phyloP scores from a whole-genome alignment of 805 yeast genomes.

The Schizosaccharomyces octosporus region DNA sequence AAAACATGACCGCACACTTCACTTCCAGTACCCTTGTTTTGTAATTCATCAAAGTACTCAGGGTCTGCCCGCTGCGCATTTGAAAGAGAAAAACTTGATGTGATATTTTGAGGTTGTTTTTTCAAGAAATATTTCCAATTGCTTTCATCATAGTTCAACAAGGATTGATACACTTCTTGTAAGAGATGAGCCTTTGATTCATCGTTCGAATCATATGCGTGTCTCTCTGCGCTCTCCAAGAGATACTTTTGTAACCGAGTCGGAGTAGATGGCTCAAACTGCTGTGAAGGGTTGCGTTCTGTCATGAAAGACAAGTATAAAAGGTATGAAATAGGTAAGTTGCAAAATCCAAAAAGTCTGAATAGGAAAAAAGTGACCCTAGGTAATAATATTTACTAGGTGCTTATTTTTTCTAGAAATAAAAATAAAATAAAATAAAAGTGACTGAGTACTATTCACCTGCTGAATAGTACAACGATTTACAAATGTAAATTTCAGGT shows the following conservation, averaged over 20 bases:
- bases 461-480: too few relatives aligned
- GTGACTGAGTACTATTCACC: too few relatives aligned
- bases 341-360: too few relatives aligned
- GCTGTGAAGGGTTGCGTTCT: not conserved
- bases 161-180: not conserved
- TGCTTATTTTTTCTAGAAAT: too few relatives aligned
- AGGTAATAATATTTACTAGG: too few relatives aligned
- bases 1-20: constrained; percentile 44
- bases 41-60: not conserved
- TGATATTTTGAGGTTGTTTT: not conserved
- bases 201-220: not conserved
- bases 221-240: not conserved
- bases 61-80: not conserved
- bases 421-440: too few relatives aligned
- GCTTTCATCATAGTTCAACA: not conserved
- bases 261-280: not conserved
- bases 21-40: not conserved
- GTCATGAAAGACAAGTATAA: not conserved
- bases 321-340: not conserved
- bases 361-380: too few relatives aligned
- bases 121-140: not conserved
- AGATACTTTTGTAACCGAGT: not conserved
- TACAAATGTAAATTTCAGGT: too few relatives aligned
- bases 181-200: not conserved
- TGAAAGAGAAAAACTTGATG: not conserved